phyloP scores from a whole-genome alignment of 164 flowering plant species.

The Tetracentron sinense region DNA sequence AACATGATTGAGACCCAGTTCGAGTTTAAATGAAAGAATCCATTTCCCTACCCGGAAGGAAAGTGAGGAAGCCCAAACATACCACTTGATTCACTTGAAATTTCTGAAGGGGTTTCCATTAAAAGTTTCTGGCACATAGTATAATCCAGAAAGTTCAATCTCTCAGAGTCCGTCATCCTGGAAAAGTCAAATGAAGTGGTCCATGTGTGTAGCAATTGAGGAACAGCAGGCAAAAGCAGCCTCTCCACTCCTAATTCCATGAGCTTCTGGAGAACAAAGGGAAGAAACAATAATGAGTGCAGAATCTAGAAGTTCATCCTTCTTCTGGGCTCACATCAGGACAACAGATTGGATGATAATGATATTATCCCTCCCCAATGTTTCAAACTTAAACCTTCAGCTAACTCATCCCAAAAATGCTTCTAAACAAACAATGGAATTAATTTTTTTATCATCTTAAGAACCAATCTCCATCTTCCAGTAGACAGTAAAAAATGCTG shows the following conservation, averaged over 20 bases:
- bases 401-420: no score
- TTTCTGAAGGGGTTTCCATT: conserved; percentile 14
- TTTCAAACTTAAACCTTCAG: not conserved
- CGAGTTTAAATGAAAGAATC: not conserved
- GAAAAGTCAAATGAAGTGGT: conserved; percentile 72
- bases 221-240: conserved; percentile 27
- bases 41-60: not conserved
- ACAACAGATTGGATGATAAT: not conserved
- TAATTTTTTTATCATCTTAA: no score
- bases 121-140: conserved; percentile 79
- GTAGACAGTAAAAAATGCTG: no score
- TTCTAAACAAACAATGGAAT: no score
- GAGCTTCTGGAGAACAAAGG: conserved; percentile 18
- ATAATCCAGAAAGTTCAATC: conserved; percentile 41
- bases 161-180: conserved; percentile 47
- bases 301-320: not conserved
- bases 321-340: not conserved
- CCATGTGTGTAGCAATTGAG: conserved; percentile 63
- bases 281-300: conserved; percentile 1
- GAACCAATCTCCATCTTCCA: no score
- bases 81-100: conserved; percentile 32
- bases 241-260: conserved; percentile 19
- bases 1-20: not conserved
- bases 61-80: not conserved
- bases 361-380: no score